Conservation (phyloP, 306 rosid species). For the Erythrophleum fordii region DNA sequence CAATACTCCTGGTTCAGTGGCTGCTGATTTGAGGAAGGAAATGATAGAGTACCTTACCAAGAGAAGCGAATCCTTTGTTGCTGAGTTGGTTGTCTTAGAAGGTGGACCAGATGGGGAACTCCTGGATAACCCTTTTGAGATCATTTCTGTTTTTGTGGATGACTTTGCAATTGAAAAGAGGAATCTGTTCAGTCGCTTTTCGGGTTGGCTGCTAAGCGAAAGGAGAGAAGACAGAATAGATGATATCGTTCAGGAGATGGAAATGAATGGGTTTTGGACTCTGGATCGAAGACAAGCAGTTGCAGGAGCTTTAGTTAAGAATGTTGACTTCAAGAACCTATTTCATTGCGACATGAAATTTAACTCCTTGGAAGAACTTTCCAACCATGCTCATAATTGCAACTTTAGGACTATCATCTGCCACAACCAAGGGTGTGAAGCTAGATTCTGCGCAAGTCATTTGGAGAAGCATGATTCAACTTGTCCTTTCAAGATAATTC, state of each 20-base stretch:
- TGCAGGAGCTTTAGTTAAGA: conserved; percentile 57
- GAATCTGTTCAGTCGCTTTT: conserved; percentile 73
- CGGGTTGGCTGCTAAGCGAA: conserved; percentile 79
- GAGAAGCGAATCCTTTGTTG: conserved; percentile 77
- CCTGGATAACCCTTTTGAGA: conserved; percentile 71
- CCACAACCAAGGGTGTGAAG: conserved; percentile 65
- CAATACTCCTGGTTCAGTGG: conserved; percentile 69
- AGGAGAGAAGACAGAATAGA: conserved; percentile 88
- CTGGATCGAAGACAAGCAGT: conserved; percentile 63
- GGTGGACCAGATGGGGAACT: conserved; percentile 56
- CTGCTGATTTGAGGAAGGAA: conserved; percentile 76
- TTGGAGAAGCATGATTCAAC: conserved; percentile 65
- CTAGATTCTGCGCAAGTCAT: conserved; percentile 61
- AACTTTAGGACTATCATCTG: conserved; percentile 63
- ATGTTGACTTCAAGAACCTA: conserved; percentile 69
- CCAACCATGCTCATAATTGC: conserved; percentile 56
- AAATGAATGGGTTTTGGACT: conserved; percentile 73
- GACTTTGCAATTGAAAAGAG: conserved; percentile 69
- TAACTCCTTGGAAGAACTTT: conserved; percentile 54
- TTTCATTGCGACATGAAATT: conserved; percentile 66
- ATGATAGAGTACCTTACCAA: conserved; percentile 67
- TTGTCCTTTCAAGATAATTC: conserved; percentile 81
- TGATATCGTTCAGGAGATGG: conserved; percentile 85
- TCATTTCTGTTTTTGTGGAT: conserved; percentile 75
- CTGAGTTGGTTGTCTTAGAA: conserved; percentile 69